Conservation (phyloP, 1,284 basidiomycete genomes). For the Cutaneotrichosporon cavernicola region DNA sequence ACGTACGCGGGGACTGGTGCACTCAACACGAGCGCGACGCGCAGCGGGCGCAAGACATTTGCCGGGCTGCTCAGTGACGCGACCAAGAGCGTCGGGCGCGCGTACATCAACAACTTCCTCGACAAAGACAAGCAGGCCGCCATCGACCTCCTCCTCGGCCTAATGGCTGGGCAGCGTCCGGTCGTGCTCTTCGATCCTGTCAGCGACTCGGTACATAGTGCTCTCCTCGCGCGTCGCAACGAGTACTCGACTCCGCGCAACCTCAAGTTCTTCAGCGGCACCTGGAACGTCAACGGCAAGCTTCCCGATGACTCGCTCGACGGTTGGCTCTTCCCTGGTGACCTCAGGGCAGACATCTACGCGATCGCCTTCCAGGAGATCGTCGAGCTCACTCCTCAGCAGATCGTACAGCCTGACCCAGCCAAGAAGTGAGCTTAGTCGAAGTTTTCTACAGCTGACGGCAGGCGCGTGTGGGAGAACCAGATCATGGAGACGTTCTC, state of each 20-base stretch:
- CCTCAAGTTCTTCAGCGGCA: constrained; percentile 80
- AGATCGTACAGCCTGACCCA: constrained; percentile 94
- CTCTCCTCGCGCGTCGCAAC: constrained; percentile 64
- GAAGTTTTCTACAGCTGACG: background rate
- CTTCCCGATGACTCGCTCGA: constrained; percentile 77
- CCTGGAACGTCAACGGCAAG: constrained; percentile 93
- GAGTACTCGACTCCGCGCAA: constrained; percentile 81
- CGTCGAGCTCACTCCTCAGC: constrained; percentile 92
- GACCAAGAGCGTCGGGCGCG: constrained; percentile 85
- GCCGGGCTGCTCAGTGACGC: constrained; percentile 92
- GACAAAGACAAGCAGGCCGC: constrained; percentile 92
- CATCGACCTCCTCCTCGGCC: constrained; percentile 93
- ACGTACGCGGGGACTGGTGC: constrained; percentile 98
- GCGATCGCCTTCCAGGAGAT: constrained; percentile 97
- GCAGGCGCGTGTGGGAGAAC: constrained; percentile 79
- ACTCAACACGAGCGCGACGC: constrained; percentile 91
- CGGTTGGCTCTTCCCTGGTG: constrained; percentile 80
- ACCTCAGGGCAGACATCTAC: constrained; percentile 76
- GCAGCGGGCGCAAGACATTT: constrained; percentile 88
- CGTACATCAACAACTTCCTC: constrained; percentile 98
- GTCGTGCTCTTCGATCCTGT: constrained; percentile 94
- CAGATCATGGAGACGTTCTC: constrained; percentile 77
- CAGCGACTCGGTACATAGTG: constrained; percentile 76
- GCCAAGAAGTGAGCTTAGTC: constrained; percentile 69
- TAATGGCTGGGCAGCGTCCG: constrained; percentile 79